Percentiles rank a stretch among this genome's conserved stretches.
These are phyloP conservation scores for Wallacemonas sp. DNA, from an alignment of 208 protist species.

Conservation along the genomic window DNA sequence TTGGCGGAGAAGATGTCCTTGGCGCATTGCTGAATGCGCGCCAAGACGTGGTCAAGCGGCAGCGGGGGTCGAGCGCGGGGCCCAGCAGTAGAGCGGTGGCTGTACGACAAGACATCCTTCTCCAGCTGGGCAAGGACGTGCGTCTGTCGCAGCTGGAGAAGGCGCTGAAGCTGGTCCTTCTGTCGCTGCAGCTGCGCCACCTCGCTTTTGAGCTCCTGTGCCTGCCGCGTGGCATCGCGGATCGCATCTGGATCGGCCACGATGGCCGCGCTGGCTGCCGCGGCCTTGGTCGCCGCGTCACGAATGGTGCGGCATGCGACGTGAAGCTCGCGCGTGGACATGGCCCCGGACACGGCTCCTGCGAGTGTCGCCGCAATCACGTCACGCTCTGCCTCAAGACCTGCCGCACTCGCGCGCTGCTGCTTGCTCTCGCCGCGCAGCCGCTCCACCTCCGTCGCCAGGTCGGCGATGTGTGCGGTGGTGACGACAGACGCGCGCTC, in stretches of 20 bases:
- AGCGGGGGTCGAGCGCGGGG: no score
- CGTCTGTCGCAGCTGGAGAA: conserved; percentile 62
- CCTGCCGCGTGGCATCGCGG: conserved; percentile 48
- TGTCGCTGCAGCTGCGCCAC: conserved; percentile 67
- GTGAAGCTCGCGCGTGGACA: conserved; percentile 42
- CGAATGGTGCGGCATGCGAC: conserved; percentile 51
- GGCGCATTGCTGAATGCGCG: conserved; percentile 19
- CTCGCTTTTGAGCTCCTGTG: conserved; percentile 74
- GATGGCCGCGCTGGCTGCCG: conserved; percentile 61
- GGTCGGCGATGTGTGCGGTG: conserved; percentile 39
- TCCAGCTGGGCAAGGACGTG: conserved; percentile 56
- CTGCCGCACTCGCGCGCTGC: conserved; percentile 52
- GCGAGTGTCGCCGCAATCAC: conserved; percentile 31
- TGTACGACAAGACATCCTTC: conserved; percentile 33
- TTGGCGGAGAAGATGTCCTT: conserved; percentile 23
- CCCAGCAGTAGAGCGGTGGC: no score
- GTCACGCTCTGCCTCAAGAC: conserved; percentile 72
- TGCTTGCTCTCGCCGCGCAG: conserved; percentile 56
- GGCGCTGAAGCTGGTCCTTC: conserved; percentile 75
- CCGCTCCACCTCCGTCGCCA: conserved; percentile 53
- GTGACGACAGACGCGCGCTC: conserved; percentile 45
- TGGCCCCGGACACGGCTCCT: conserved; percentile 19
- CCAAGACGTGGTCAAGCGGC: conserved; percentile 16
- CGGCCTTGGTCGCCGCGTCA: conserved; percentile 50
- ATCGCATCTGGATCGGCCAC: conserved; percentile 66